Evolutionary conservation across 345 rosid species (phyloP).

Genomic region (Acer negundo): DNA sequence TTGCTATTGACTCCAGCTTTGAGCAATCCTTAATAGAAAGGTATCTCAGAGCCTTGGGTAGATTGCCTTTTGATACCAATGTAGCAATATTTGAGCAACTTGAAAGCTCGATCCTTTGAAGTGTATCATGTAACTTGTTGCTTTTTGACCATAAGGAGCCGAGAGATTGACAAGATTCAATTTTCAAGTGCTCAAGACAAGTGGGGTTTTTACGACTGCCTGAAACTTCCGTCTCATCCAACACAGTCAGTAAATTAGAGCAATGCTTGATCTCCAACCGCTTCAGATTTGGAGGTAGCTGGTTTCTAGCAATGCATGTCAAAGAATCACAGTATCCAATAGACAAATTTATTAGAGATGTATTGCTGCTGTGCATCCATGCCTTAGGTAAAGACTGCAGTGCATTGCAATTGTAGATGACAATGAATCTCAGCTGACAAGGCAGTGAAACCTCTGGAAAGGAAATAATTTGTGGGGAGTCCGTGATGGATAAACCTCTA

Average conservation of each 20-base stretch:
- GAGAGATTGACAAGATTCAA: background rate
- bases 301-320: background rate
- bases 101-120: background rate
- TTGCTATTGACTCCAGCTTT: background rate
- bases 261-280: background rate
- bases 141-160: background rate
- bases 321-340: background rate
- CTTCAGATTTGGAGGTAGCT: conserved; percentile 6
- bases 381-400: background rate
- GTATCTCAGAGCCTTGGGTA: background rate
- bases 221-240: background rate
- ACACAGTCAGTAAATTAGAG: background rate
- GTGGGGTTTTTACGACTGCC: background rate
- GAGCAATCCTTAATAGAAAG: background rate
- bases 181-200: background rate
- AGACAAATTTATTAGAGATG: conserved; percentile 1
- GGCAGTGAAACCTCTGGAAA: conserved; percentile 2
- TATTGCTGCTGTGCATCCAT: background rate
- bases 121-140: too few relatives aligned
- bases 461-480: background rate
- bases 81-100: conserved; percentile 2
- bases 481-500: background rate
- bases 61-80: background rate
- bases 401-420: background rate
- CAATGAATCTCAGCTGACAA: background rate